Evolutionary conservation across 164 flowering plant species (phyloP), one percentile per base, ranked within the genome.

Genomic region (Tetrastigma voinierianum): DNA sequence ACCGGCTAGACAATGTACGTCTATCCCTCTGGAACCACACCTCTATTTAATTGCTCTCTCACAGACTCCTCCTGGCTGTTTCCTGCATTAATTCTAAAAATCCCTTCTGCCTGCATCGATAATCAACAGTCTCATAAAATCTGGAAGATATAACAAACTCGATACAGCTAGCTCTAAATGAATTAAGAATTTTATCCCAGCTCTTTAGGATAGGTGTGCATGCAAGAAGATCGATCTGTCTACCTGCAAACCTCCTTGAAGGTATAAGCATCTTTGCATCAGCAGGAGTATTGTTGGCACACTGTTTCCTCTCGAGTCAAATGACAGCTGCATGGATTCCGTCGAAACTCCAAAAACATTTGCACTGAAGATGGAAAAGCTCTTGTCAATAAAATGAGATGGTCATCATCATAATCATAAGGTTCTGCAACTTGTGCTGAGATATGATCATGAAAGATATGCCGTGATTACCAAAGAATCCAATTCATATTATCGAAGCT

Each of bases 301-400:
- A 77, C 89, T 84, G 56, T 89, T 87, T 32, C 96, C 96, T 76
- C 90, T 81, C 8, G 77, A 60, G 70, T 87, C 95, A 74, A 70
- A 87, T 3, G 92, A 86, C 58, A 84, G 77, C 67, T 89, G 95
- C 92, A 89, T 89, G 54, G 95, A 89, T 67, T 89, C 92, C 17
- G 92, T 80, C 15, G 92, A 87, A 67, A 89, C 96, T 72, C 96
- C 96, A 78, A 87, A 89, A 20, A 86, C 92, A 44, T 74, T 79
- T 64, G 92, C 75, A 80, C 96, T 87, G 55, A 40, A 24, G 9
- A 60, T 32, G 57, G 3, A 61, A 13, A 51, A n/a, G 2, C 8
- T 10, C 17, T 14, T 15, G 62, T 10, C 47, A 32, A 4, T 32
- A 32, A 0, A 32, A 4, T 32, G 40, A 7, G 40, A 32, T 32